Evolutionary conservation across 257 asterid genomes (phyloP), one percentile per base, ranked within the genome.

Genomic region (Euphrasia confusa): DNA sequence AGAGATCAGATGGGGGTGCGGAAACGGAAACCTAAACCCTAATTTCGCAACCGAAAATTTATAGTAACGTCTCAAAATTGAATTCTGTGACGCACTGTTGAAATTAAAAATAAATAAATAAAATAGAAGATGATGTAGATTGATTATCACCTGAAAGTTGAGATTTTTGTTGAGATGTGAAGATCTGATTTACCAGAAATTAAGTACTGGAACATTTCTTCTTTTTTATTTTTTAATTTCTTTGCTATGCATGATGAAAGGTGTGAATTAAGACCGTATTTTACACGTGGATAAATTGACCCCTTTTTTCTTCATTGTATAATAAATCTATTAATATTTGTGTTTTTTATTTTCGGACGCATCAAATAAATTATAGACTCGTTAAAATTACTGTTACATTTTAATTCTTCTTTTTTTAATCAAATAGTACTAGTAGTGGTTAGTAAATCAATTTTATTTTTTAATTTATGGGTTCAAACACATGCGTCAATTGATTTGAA

Each of bases 21-120:
- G 39, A 52, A 37, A 37, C 10, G 64, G 63, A 64, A 66, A 64
- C 71, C 81, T 61, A 61, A 79, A 73, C 75, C 84, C 84, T 79
- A 76, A 79, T 73, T 71, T 61, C 26, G 63, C 7, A 14, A 28
- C 5, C 24, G 10, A 21, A 21, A 57, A 57, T 2, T 45, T 14
- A 18, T 33, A 35, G 32, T 40, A 68, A 70, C 26, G 30, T 11
- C 45, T 71, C 57, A 49, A 66, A 68, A 65, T 45, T 60, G 55
- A 62, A 24, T 45, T 44, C 55, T 14, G 10, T 12, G 10, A 37
- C 52, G 21, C 12, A 70, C 17, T 32, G 54, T 60, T 40, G 61
- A 58, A 54, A 68, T 47, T n/a, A 24, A 33, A 40, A 37, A 7
- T 7, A 37, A 35, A 7, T 35, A 35, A 37, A 37, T 37, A 37